Base-by-base conservation (phyloP, 2,329 filamentous ascomycete genomes). In the Byssochlamys sp. region DNA sequence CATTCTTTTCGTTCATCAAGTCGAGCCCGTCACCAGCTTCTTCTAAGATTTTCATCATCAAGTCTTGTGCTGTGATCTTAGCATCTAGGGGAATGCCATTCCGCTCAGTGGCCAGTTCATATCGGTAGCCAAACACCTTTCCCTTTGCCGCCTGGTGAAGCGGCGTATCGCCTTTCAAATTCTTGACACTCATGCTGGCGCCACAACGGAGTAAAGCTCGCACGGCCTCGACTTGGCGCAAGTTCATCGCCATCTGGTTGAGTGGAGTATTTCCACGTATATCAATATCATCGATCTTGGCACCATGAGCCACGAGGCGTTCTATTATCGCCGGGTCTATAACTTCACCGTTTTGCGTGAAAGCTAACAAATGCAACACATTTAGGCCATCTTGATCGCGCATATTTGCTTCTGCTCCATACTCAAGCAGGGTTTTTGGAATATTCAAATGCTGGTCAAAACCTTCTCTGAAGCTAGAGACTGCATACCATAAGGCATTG, bases 31-130 rank as follows among this genome's bases (percentile, higher is more conserved):
- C 14, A 28, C 56, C 27, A 12, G 48, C 56, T 55, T 58, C 53
- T 25, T 55, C 53, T 27, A 58, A 55, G 24, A 58, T 48, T 52
- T 55, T 55, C 56, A 58, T 55, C 56, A 58, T 58, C 52, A 55
- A 53, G 29, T 58, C 56, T 55, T 55, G 53, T 55, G 29, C 48
- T 51, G 12, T 28, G n/a, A 58, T 58, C 49, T 58, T 55, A 31
- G 45, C 53, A 52, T 58, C 53, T 11, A 58, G 53, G 28, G 56
- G n/a, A 12, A 55, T n/a, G 35, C 35, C 35, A 45, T 45, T 45
- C 35, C 4, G 35, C 7, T 45, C 53, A 19, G 26, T 33, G 39
- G 19, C 28, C 26, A 4, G 45, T 45, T 55, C 56, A 12, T 55
- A 10, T 55, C 33, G n/a, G 7, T 49, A 55, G 28, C 28, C 45